A percentile compares a stretch with the other conserved stretches of the same genome.
phyloP scores from a whole-genome alignment of 2,329 filamentous ascomycete genomes.

The Alternaria consortialis region DNA sequence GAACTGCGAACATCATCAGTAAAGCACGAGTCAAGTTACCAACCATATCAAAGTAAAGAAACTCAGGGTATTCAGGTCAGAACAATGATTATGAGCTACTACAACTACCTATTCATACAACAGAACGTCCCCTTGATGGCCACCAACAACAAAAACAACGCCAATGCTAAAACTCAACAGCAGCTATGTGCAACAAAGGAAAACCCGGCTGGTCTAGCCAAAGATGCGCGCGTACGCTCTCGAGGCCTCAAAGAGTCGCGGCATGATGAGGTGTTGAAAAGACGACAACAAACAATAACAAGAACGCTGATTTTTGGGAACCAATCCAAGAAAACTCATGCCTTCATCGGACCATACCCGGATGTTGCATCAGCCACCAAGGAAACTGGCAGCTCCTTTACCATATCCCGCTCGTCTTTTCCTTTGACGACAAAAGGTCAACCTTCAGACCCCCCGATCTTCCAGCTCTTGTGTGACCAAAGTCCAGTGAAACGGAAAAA shows the following conservation, averaged over 20 bases:
- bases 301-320: slow-evolving; percentile 14
- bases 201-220: slow-evolving; percentile 34
- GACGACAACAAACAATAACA: slow-evolving; percentile 3
- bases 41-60: not conserved
- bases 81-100: slow-evolving; percentile 1
- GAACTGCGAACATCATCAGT: not conserved
- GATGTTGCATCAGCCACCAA: not conserved
- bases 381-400: not conserved
- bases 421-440: slow-evolving; percentile 7
- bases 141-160: slow-evolving; percentile 8
- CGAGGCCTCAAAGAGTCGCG: slow-evolving; percentile 15
- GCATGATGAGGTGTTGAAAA: slow-evolving; percentile 15
- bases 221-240: slow-evolving; percentile 23
- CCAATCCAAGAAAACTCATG: slow-evolving; percentile 6
- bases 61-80: not conserved
- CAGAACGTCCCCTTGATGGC: not conserved
- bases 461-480: slow-evolving; percentile 25
- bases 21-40: not conserved
- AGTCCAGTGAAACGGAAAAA: not conserved
- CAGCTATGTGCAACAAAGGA: slow-evolving; percentile 26
- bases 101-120: slow-evolving; percentile 8
- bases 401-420: not conserved
- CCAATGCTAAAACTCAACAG: slow-evolving; percentile 10
- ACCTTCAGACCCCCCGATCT: slow-evolving; percentile 47
- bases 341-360: slow-evolving; percentile 6